Evolutionary conservation across 768 basidiomycete genomes (phyloP).

Genomic region (Polyporus arcularius): DNA sequence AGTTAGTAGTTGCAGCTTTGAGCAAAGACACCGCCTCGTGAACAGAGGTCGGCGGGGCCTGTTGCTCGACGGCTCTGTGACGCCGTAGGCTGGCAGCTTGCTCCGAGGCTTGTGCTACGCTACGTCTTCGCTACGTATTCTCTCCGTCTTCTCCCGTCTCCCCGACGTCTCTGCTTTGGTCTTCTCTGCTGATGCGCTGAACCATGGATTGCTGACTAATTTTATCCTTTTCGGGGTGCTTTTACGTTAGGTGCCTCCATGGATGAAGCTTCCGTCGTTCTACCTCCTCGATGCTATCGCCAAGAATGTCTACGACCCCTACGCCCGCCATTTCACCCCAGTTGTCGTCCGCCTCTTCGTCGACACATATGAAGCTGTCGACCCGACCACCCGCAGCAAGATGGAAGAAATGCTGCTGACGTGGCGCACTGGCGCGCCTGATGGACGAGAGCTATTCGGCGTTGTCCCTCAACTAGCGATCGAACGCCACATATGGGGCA

Average conservation of each 20-base stretch:
- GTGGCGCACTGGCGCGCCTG: slow-evolving; percentile 87
- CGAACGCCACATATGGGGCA: slow-evolving; percentile 82
- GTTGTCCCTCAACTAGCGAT: slow-evolving; percentile 76
- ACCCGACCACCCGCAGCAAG: slow-evolving; percentile 81
- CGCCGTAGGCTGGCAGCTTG: neutral
- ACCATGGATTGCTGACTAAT: slow-evolving; percentile 71
- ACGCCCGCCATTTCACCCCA: slow-evolving; percentile 80
- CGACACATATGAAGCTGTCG: slow-evolving; percentile 85
- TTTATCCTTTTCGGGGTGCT: slow-evolving; percentile 21
- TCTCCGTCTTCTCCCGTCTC: neutral
- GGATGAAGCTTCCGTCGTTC: slow-evolving; percentile 90
- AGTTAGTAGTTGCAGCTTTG: slow-evolving; percentile 39
- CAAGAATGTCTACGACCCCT: slow-evolving; percentile 94
- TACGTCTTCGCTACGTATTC: slow-evolving; percentile 2
- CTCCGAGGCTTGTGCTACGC: neutral
- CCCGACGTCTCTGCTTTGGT: slow-evolving; percentile 14
- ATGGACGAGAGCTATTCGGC: slow-evolving; percentile 84
- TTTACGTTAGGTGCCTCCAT: slow-evolving; percentile 72
- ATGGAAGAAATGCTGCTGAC: slow-evolving; percentile 98
- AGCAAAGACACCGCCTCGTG: slow-evolving; percentile 39
- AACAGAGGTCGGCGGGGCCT: slow-evolving; percentile 2
- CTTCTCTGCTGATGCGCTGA: slow-evolving; percentile 11
- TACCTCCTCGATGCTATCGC: slow-evolving; percentile 96
- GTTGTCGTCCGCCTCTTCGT: slow-evolving; percentile 85
- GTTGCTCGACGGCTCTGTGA: slow-evolving; percentile 1